A percentile compares a stretch with the other conserved stretches of the same genome.
Conservation (phyloP, 345 rosid genomes). For the Adansonia digitata region DNA sequence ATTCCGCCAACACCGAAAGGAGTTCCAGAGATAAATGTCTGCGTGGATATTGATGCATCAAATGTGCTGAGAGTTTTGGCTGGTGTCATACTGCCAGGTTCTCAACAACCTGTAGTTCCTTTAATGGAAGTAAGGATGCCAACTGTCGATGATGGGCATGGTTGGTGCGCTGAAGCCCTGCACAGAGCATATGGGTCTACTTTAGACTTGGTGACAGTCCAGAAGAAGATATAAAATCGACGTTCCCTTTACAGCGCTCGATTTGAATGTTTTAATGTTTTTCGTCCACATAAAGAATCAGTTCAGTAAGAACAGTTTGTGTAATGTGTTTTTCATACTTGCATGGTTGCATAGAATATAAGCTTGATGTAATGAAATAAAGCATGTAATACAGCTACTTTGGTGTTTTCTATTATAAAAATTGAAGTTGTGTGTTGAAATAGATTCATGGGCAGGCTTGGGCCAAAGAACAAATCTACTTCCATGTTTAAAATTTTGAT, state of each 20-base stretch:
- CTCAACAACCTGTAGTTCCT: constrained; percentile 47
- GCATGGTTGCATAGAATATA: neutral
- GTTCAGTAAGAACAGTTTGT: neutral
- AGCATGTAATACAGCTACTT: neutral
- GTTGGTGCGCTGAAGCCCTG: constrained; percentile 75
- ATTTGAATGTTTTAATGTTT: neutral
- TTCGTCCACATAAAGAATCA: neutral
- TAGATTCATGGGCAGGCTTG: no score
- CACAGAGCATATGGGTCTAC: constrained; percentile 47
- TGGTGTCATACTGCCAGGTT: constrained; percentile 56
- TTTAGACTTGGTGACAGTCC: constrained; percentile 55
- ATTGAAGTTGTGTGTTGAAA: neutral
- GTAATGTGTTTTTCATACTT: neutral
- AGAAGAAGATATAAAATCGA: constrained; percentile 33
- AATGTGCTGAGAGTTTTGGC: constrained; percentile 57
- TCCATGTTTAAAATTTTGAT: no score
- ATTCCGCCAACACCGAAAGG: constrained; percentile 68
- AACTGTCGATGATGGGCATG: constrained; percentile 82
- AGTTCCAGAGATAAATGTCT: constrained; percentile 73
- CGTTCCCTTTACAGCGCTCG: neutral
- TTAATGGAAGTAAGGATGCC: constrained; percentile 88
- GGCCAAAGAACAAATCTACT: no score
- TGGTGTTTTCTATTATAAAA: neutral
- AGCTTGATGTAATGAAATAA: neutral
- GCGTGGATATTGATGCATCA: constrained; percentile 79